phyloP scores from a whole-genome alignment of 495 filamentous ascomycete genomes.

The Xanthoparmelia taractica region DNA sequence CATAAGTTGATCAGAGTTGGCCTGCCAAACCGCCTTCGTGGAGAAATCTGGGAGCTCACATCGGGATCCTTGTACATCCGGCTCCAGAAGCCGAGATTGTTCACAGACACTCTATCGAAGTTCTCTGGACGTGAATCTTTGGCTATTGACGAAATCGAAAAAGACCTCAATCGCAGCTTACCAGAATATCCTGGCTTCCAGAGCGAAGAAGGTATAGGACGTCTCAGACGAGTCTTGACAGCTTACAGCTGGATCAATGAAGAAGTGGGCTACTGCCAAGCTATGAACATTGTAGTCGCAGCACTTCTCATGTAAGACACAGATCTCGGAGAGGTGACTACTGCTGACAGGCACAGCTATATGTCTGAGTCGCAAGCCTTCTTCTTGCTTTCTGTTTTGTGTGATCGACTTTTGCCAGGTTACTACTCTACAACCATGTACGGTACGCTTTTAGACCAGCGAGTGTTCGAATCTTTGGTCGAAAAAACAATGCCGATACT shows the following conservation, averaged over 20 bases:
- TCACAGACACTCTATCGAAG: slow-evolving; percentile 72
- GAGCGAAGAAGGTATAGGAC: slow-evolving; percentile 87
- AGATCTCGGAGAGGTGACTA: not conserved
- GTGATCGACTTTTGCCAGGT: slow-evolving; percentile 85
- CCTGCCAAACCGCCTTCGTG: slow-evolving; percentile 82
- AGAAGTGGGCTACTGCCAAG: slow-evolving; percentile 95
- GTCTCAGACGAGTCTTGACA: slow-evolving; percentile 80
- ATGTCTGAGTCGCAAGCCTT: slow-evolving; percentile 97
- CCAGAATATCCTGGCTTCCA: slow-evolving; percentile 97
- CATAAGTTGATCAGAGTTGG: slow-evolving; percentile 95
- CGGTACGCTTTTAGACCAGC: slow-evolving; percentile 89
- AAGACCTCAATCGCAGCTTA: slow-evolving; percentile 90
- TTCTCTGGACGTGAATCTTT: slow-evolving; percentile 76
- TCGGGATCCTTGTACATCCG: slow-evolving; percentile 85
- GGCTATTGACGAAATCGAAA: slow-evolving; percentile 97
- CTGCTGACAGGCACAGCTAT: slow-evolving; percentile 51
- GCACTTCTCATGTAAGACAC: slow-evolving; percentile 73
- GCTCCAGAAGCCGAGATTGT: slow-evolving; percentile 76
- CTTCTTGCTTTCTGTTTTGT: slow-evolving; percentile 84
- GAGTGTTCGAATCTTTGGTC: slow-evolving; percentile 92
- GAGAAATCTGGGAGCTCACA: slow-evolving; percentile 92
- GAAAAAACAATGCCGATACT: slow-evolving; percentile 98
- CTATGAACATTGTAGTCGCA: slow-evolving; percentile 98
- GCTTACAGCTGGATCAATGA: slow-evolving; percentile 95
- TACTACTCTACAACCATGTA: slow-evolving; percentile 99